phyloP scores from a whole-genome alignment of 108 stramenopile genomes.

The Nannochloropsis granulata region DNA sequence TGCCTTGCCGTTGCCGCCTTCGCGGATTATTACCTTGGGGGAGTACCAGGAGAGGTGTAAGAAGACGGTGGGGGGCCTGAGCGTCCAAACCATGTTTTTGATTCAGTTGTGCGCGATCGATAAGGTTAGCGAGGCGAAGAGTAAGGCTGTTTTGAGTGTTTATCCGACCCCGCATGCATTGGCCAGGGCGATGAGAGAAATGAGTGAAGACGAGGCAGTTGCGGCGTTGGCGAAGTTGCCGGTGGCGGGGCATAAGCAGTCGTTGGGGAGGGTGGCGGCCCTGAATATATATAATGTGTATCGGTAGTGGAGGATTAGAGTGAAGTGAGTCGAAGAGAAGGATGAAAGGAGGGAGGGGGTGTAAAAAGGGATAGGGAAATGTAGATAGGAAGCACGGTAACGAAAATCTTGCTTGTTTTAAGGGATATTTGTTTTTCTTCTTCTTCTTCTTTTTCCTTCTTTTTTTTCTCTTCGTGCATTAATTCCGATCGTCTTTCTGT shows the following conservation, averaged over 20 bases:
- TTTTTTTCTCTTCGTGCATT: too few species aligned
- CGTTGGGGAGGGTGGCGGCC: background rate
- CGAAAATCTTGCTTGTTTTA: too few species aligned
- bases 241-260: background rate
- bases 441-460: too few species aligned
- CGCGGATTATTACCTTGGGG: background rate
- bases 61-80: background rate
- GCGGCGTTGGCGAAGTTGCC: background rate
- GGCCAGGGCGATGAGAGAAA: background rate
- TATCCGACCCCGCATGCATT: background rate
- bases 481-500: too few species aligned
- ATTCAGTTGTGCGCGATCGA: background rate
- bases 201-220: background rate
- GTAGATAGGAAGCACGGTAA: too few species aligned
- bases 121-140: background rate
- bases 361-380: too few species aligned
- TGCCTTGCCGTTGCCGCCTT: background rate
- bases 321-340: too few species aligned
- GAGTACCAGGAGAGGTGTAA: background rate
- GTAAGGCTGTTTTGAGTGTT: background rate
- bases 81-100: background rate
- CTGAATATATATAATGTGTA: background rate
- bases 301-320: background rate
- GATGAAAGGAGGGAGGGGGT: too few species aligned
- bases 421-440: too few species aligned